Percentiles rank a stretch among this genome's conserved stretches.
These are phyloP conservation scores for Posidonia oceanica DNA, from an alignment of 116 monocot genomes.

Conservation along the genomic window DNA sequence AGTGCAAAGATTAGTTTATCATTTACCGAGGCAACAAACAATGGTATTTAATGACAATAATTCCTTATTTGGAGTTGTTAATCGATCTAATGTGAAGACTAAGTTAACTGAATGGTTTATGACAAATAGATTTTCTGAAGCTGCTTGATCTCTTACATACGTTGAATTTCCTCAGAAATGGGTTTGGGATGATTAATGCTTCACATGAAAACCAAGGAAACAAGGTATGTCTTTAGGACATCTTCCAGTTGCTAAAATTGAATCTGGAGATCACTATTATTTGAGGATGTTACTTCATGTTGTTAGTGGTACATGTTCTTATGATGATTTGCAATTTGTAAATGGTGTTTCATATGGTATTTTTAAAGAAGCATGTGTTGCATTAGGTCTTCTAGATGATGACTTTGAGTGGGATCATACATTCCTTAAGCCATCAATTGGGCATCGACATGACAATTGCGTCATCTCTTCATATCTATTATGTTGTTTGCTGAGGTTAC, in stretches of 20 bases:
- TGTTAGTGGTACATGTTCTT: not conserved
- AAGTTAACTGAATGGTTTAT: not conserved
- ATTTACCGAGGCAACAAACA: not conserved
- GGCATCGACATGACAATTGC: not conserved
- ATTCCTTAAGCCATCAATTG: not conserved
- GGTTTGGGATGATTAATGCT: not conserved
- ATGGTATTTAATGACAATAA: not conserved
- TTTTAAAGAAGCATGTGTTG: not conserved
- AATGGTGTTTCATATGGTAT: not conserved
- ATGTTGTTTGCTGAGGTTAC: not conserved
- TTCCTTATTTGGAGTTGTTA: not conserved
- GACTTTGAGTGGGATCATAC: not conserved
- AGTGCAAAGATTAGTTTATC: not conserved
- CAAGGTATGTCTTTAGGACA: not conserved
- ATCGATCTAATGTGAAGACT: not conserved
- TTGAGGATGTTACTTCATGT: slow-evolving; percentile 3
- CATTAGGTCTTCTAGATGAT: not conserved
- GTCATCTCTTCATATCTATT: not conserved
- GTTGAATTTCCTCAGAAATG: not conserved
- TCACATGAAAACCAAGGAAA: not conserved
- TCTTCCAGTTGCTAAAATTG: not conserved
- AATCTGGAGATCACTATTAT: not conserved
- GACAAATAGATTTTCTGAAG: not conserved
- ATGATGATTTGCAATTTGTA: not conserved
- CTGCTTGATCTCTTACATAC: not conserved